Conservation (phyloP, 371 early-diverging fungal species). For the Mucor lusitanicus region DNA sequence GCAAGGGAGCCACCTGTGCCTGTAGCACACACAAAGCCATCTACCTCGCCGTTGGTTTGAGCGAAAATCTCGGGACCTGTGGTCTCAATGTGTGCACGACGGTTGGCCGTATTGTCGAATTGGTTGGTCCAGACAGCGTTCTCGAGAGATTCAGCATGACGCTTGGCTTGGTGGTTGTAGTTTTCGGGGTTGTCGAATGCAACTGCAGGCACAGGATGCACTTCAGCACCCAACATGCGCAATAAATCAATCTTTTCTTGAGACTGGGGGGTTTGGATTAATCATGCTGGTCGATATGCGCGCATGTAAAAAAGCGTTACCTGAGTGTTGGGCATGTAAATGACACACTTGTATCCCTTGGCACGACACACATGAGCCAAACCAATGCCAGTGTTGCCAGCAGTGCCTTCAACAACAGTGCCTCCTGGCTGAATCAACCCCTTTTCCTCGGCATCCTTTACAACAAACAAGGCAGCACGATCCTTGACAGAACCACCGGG, state of each 20-base stretch:
- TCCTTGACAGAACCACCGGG: conserved; percentile 98
- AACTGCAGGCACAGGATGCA: conserved; percentile 87
- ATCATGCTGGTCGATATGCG: neutral
- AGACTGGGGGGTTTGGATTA: conserved; percentile 37
- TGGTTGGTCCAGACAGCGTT: conserved; percentile 98
- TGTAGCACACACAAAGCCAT: conserved; percentile 90
- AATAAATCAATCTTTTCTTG: conserved; percentile 94
- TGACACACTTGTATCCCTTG: conserved; percentile 94
- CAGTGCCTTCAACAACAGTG: conserved; percentile 95
- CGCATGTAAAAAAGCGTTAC: no score
- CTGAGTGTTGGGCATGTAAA: conserved; percentile 97
- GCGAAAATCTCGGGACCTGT: conserved; percentile 94
- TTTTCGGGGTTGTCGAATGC: conserved; percentile 91
- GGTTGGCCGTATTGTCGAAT: conserved; percentile 84
- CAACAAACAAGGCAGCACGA: conserved; percentile 90
- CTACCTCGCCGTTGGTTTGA: conserved; percentile 80
- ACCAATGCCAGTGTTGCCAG: conserved; percentile 97
- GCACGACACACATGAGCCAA: conserved; percentile 95
- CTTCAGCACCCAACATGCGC: conserved; percentile 90
- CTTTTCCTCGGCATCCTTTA: conserved; percentile 90
- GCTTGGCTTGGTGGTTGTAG: conserved; percentile 93
- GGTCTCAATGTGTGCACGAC: conserved; percentile 91
- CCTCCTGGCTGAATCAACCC: conserved; percentile 89
- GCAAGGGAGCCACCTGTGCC: conserved; percentile 95
- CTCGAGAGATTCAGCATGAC: conserved; percentile 75